Evolutionary conservation across 2,329 filamentous ascomycete genomes (phyloP).

Genomic region (Didymella pomorum): DNA sequence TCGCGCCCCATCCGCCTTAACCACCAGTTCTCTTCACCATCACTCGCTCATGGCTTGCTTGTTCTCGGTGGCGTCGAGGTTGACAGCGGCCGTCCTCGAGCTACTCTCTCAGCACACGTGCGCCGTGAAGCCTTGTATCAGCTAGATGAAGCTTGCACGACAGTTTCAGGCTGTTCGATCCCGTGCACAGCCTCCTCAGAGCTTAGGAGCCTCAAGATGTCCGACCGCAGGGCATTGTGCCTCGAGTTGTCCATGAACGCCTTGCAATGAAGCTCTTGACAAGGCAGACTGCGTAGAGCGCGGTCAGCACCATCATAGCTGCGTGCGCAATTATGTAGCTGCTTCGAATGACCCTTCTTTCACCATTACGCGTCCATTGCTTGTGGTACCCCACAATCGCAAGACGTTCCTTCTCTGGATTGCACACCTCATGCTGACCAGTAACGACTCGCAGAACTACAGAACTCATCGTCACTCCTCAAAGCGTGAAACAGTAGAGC

Average conservation of each 20-base stretch:
- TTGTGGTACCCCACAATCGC: slow-evolving; percentile 7
- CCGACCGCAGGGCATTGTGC: slow-evolving; percentile 10
- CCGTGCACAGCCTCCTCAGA: slow-evolving; percentile 15
- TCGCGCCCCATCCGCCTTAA: slow-evolving; percentile 1
- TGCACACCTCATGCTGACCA: slow-evolving; percentile 2
- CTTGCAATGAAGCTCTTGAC: slow-evolving; percentile 1
- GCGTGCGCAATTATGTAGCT: slow-evolving; percentile 2
- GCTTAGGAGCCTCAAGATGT: background rate
- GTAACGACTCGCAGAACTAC: background rate
- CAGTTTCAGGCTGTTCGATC: slow-evolving; percentile 16
- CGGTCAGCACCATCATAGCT: slow-evolving; percentile 8
- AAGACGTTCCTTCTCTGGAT: background rate
- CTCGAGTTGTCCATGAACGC: slow-evolving; percentile 2
- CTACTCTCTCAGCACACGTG: background rate
- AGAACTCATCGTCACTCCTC: background rate
- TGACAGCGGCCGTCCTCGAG: background rate
- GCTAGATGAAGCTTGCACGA: slow-evolving; percentile 15
- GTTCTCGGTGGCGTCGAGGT: background rate
- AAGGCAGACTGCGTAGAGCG: slow-evolving; percentile 13
- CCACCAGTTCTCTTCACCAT: background rate
- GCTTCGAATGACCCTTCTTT: background rate
- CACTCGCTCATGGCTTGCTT: slow-evolving; percentile 1
- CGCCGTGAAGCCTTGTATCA: slow-evolving; percentile 10
- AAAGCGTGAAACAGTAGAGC: slow-evolving; percentile 2
- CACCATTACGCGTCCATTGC: slow-evolving; percentile 19